A percentile compares a stretch with the other conserved stretches of the same genome.
Evolutionary conservation across 1,284 basidiomycete species (phyloP).

Genomic region (Boletus semigastroideus): DNA sequence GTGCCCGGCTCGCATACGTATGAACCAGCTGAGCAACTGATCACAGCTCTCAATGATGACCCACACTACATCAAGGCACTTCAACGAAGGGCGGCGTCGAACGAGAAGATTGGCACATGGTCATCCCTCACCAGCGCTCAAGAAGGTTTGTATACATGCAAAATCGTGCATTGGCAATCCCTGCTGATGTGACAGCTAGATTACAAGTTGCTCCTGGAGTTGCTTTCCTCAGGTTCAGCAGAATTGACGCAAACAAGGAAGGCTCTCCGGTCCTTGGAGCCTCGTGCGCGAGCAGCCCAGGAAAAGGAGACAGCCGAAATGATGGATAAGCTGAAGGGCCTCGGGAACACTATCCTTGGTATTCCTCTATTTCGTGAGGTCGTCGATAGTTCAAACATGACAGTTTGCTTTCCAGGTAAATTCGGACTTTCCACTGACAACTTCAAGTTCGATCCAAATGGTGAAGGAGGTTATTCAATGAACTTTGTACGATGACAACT

Average conservation of each 20-base stretch:
- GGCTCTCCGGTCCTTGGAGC: conserved; percentile 57
- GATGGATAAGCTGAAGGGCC: conserved; percentile 87
- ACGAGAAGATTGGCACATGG: conserved; percentile 82
- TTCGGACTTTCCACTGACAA: conserved; percentile 90
- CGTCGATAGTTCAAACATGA: not conserved
- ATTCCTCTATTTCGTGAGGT: conserved; percentile 22
- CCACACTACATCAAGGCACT: conserved; percentile 85
- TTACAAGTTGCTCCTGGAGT: conserved; percentile 65
- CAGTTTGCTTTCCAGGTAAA: conserved; percentile 49
- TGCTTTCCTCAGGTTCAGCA: conserved; percentile 59
- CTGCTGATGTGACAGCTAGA: conserved; percentile 50
- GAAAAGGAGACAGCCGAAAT: conserved; percentile 91
- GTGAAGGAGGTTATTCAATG: conserved; percentile 92
- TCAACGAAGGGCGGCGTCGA: conserved; percentile 83
- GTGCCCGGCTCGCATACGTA: not conserved
- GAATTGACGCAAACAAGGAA: conserved; percentile 50
- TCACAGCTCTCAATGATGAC: conserved; percentile 79
- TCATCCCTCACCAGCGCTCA: conserved; percentile 77
- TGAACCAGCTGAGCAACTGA: conserved; percentile 5
- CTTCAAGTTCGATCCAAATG: conserved; percentile 92
- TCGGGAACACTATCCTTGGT: conserved; percentile 93
- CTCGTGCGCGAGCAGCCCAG: conserved; percentile 71
- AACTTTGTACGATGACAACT: conserved; percentile 63
- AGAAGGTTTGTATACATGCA: conserved; percentile 58
- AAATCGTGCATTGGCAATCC: not conserved